Base-by-base conservation (phyloP, 768 basidiomycete species). In the Phylloporus sp. region DNA sequence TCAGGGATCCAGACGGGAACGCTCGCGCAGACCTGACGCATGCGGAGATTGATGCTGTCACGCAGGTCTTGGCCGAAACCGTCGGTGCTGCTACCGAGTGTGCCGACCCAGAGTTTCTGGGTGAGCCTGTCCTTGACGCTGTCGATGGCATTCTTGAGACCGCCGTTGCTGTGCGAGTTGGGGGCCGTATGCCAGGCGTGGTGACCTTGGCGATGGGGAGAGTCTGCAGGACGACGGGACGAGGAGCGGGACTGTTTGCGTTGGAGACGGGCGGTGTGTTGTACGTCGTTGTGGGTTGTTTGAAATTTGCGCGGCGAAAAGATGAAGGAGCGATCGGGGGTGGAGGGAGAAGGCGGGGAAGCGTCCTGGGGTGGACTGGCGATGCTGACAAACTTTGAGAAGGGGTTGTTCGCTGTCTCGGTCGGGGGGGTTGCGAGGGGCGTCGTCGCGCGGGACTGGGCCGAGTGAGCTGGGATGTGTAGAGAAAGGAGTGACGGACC, bases 111-210 rank as follows among this genome's bases (percentile, higher is more conserved):
- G 9, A 75, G 71, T 56, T 74, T 74, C 35, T 66, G 67, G 38
- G 76, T 70, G 38, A 84, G 69, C 10, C 76, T 63, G 15, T 66
- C 73, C 32, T 75, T 72, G 40, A 89, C 78, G 55, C 83, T 84
- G 26, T 81, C 77, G 4, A 93, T 62, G 17, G 90, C 90, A 52
- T 93, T 93, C 60, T 85, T 84, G 40, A 92, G 71, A 9, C 90
- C 90, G 14, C 87, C 87, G 54, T 92, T 92, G 56, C 84, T 81
- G 54, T 85, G 86, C 0, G 80, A 73, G 57, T 89, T 90, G n/a
- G 71, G 69, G 9, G 74, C 73, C 27, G 77, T 64, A 46, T 79
- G 71, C 69, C 70, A 80, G 8, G 68, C 58, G 21, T 59, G 56
- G 52, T 56, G 58, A 9, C 50, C 57, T 40, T 60, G 55, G 9